A percentile compares a stretch with the other conserved stretches of the same genome.
Conservation (phyloP, 352 stramenopile genomes). For the Thraustochytrium sp. region DNA sequence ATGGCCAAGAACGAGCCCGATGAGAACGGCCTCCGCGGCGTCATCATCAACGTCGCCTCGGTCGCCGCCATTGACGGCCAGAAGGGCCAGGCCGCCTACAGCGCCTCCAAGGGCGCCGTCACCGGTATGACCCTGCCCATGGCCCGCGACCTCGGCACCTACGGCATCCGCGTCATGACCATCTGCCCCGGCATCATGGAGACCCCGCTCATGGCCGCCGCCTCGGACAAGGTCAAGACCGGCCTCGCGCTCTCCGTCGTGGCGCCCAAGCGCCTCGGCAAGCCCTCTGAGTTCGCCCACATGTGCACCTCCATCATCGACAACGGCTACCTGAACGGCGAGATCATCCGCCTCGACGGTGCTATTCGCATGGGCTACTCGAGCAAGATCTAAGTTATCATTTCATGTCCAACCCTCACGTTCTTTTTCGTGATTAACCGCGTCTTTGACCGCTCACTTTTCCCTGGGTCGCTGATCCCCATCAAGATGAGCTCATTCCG, state of each 20-base stretch:
- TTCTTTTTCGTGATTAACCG: too few relatives aligned
- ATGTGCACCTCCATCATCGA: slow-evolving; percentile 88
- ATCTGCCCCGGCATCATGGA: slow-evolving; percentile 79
- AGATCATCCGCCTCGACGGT: slow-evolving; percentile 94
- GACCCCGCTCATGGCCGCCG: slow-evolving; percentile 87
- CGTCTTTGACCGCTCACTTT: too few relatives aligned
- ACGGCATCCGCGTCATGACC: slow-evolving; percentile 91
- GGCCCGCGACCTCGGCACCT: slow-evolving; percentile 83
- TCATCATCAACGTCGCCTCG: slow-evolving; percentile 96
- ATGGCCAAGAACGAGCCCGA: slow-evolving; percentile 53
- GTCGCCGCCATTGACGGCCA: slow-evolving; percentile 96
- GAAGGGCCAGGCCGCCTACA: slow-evolving; percentile 92
- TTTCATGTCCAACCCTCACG: too few relatives aligned
- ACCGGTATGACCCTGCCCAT: slow-evolving; percentile 93
- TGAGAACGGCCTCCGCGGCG: slow-evolving; percentile 66
- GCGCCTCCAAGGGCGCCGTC: slow-evolving; percentile 88
- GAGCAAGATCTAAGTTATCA: slow-evolving; percentile 64
- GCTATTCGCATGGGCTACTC: slow-evolving; percentile 79
- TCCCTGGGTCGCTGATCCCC: too few relatives aligned
- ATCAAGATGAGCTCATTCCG: too few relatives aligned
- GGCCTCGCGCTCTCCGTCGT: slow-evolving; percentile 85
- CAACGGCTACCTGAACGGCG: slow-evolving; percentile 97
- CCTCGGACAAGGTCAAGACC: slow-evolving; percentile 87
- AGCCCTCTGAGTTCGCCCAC: slow-evolving; percentile 88
- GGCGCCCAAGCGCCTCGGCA: slow-evolving; percentile 87